A percentile compares a stretch with the other conserved stretches of the same genome.
Evolutionary conservation across 2,329 filamentous ascomycete species (phyloP).

Genomic region (Apiospora rasikravindrae): DNA sequence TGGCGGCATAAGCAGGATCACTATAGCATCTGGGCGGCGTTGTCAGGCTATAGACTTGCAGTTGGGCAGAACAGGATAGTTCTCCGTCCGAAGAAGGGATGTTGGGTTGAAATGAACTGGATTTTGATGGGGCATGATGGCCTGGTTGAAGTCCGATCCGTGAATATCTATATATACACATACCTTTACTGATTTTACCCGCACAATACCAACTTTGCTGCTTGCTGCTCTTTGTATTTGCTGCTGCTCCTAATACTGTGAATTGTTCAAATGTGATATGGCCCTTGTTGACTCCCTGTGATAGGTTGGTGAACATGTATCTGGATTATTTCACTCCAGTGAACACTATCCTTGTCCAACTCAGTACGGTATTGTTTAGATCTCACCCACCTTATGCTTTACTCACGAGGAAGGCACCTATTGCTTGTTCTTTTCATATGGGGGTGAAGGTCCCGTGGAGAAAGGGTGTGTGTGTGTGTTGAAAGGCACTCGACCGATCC

Average conservation of each 20-base stretch:
- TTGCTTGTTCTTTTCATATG: neutral
- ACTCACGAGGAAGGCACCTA: too few species aligned
- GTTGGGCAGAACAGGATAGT: slow-evolving; percentile 13
- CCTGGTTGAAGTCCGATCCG: neutral
- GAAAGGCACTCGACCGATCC: neutral
- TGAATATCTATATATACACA: slow-evolving; percentile 13
- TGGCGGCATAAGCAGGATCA: neutral
- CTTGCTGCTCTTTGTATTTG: neutral
- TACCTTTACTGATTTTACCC: neutral
- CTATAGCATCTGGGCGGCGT: slow-evolving; percentile 19
- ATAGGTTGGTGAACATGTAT: too few species aligned
- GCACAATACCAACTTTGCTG: neutral
- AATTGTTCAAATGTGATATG: too few species aligned
- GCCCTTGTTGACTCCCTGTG: too few species aligned
- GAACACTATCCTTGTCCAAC: too few species aligned
- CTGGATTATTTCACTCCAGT: too few species aligned
- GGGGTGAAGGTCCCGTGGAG: neutral
- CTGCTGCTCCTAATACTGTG: too few species aligned
- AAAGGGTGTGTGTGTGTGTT: too few species aligned
- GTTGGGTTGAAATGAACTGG: slow-evolving; percentile 10
- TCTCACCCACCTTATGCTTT: too few species aligned
- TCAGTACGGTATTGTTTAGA: too few species aligned
- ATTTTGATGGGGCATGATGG: neutral
- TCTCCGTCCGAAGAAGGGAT: slow-evolving; percentile 3
- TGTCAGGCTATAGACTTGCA: slow-evolving; percentile 16